Evolutionary conservation across 2,329 filamentous ascomycete species (phyloP), one percentile per base, ranked within the genome.

Genomic region (Purpureocillium lavendulum): DNA sequence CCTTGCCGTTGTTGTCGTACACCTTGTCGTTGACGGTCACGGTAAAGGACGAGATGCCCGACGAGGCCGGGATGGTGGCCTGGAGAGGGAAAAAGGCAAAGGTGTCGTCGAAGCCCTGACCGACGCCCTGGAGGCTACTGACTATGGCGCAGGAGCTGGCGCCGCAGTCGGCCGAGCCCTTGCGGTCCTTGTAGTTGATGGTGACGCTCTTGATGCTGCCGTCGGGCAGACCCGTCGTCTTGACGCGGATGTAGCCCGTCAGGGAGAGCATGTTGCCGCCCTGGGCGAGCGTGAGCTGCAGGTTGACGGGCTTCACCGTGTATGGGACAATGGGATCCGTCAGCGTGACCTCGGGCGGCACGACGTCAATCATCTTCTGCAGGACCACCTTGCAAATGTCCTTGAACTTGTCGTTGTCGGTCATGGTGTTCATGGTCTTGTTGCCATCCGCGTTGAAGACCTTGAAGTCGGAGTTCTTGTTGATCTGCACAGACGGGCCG

Each of bases 31-130:
- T 71, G 38, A 80, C 50, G 2, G 71, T 58, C 50, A 79, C 53
- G 45, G 65, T 66, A 61, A 84, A 75, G 47, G 80, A 70, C 31
- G 81, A 71, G 58, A 86, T 75, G 46, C 82, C 68, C 41, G 73
- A 63, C 42, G 73, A 59, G 47, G 76, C 64, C 45, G 74, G 55
- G 49, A 88, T 70, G 40, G 73, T 58, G 21, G 54, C 48, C n/a
- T 58, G 48, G 30, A 72, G 57, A n/a, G 65, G 69, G 47, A 65
- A 72, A 56, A 75, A 76, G 39, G 64, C 62, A 52, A 81, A 82
- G 8, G 60, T 71, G 43, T 82, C 75, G 50, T 82, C 77, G 39
- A 81, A 75, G 2, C 77, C 77, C 32, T 61, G 59, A 4, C 68
- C 66, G 17, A 66, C 61, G 3, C 74, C 75, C 33, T 65, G 64